Evolutionary conservation across 2,329 filamentous ascomycete species (phyloP), one percentile per base, ranked within the genome.

Genomic region (Xylaria sp.): DNA sequence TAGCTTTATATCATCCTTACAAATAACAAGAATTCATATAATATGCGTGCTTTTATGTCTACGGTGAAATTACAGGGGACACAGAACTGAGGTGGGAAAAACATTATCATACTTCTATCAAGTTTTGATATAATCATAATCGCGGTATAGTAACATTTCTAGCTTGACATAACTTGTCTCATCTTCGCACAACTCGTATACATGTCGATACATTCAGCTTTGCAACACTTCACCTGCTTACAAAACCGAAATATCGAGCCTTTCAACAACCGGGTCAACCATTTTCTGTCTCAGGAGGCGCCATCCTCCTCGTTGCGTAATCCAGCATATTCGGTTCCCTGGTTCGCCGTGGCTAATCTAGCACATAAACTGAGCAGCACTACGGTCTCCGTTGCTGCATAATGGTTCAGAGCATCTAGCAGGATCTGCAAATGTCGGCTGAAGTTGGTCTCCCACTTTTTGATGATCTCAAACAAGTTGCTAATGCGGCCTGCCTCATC

Each of bases 321-420:
- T 2, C 87, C 88, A 10, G 86, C 85, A 73, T 86, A 89, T 75
- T 90, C 87, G 0, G 87, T 90, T 22, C 92, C 92, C 76, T 94
- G 92, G 67, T 92, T 93, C 13, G 92, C 93, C 66, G 91, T 93
- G 74, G 91, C 94, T 75, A 97, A 77, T 67, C 93, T 82, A 13
- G 93, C 93, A 76, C 93, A 97, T 17, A 99, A 83, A 71, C 94
- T 95, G 69, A 98, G 82, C 71, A 99, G 85, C 20, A 97, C 96
- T 2, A 97, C 95, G 44, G 96, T 98, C 82, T 99, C 96, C 0
- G 96, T 98, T 0, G 96, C 96, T 2, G 96, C 96, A 74, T 97
- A 96, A 79, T 98, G 97, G 74, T 99, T 98, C 69, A 99, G 85
- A 67, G 93, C 95, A 77, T 98, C 96, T 42, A 98, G 88, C 74